A percentile compares a stretch with the other conserved stretches of the same genome.
phyloP scores from a whole-genome alignment of 495 filamentous ascomycete genomes.

The Cryomyces minteri region DNA sequence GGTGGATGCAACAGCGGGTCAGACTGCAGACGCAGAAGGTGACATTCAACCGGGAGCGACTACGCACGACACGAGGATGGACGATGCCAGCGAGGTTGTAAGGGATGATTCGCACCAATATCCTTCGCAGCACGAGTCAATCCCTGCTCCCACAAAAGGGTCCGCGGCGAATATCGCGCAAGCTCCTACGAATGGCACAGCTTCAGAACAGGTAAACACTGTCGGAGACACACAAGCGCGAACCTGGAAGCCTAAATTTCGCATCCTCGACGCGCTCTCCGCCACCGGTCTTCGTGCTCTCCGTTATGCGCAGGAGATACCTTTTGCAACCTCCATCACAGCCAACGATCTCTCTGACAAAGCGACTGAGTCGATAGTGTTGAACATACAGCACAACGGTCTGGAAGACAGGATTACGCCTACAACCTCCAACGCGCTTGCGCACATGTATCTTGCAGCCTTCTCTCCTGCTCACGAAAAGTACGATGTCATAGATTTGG shows the following conservation, averaged over 20 bases:
- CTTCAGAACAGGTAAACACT: not conserved
- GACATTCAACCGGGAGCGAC: too few relatives aligned
- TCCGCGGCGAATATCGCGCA: not conserved
- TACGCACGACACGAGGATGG: not conserved
- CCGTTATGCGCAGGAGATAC: conserved; percentile 81
- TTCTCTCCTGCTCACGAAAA: conserved; percentile 15
- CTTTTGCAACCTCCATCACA: conserved; percentile 60
- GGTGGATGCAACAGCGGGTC: not conserved
- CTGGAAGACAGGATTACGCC: conserved; percentile 49
- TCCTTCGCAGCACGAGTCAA: not conserved
- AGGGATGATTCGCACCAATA: not conserved
- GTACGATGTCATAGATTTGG: conserved; percentile 91
- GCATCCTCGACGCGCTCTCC: conserved; percentile 85
- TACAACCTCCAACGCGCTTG: conserved; percentile 61
- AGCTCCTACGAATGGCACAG: not conserved
- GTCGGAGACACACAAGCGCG: not conserved
- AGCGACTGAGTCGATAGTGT: conserved; percentile 62
- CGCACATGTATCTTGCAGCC: conserved; percentile 56
- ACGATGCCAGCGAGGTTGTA: not conserved
- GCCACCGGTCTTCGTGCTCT: conserved; percentile 85
- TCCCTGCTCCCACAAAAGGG: not conserved
- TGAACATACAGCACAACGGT: conserved; percentile 69
- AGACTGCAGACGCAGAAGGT: not conserved
- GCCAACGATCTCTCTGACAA: conserved; percentile 72
- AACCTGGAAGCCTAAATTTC: conserved; percentile 21